Evolutionary conservation across 1,139 yeast species (phyloP).

Genomic region (Saccharomyces pastorianus): DNA sequence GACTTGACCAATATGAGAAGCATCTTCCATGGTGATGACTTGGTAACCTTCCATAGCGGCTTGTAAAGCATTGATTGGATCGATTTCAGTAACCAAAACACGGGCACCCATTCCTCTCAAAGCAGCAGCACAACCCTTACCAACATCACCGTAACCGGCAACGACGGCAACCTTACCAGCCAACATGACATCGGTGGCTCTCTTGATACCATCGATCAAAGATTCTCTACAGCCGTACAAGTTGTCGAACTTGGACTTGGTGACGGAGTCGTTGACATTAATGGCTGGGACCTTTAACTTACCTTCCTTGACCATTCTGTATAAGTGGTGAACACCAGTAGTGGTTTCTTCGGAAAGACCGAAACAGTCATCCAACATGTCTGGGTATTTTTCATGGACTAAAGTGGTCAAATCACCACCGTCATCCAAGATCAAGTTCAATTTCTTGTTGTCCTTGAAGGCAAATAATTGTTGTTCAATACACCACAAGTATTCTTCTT

Average conservation of each 20-base stretch:
- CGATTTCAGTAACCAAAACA: conserved; percentile 94
- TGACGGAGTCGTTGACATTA: conserved; percentile 97
- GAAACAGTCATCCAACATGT: conserved; percentile 88
- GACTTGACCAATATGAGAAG: conserved; percentile 89
- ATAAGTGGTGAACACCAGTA: conserved; percentile 99
- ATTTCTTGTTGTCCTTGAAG: conserved; percentile 92
- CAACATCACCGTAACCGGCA: conserved; percentile 99
- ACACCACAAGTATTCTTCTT: conserved; percentile 99
- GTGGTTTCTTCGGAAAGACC: conserved; percentile 99
- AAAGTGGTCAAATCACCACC: conserved; percentile 99
- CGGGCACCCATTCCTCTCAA: conserved; percentile 99
- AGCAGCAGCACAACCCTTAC: conserved; percentile 99
- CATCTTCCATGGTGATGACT: conserved; percentile 94
- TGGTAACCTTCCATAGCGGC: conserved; percentile 99
- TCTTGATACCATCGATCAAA: conserved; percentile 95
- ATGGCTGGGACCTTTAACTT: conserved; percentile 97
- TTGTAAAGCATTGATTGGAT: conserved; percentile 98
- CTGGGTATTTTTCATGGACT: conserved; percentile 98
- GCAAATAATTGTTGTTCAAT: conserved; percentile 98
- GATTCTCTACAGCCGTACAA: conserved; percentile 99
- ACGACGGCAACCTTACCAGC: conserved; percentile 99
- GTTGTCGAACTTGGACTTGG: conserved; percentile 99
- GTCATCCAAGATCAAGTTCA: conserved; percentile 96
- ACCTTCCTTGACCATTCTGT: conserved; percentile 90
- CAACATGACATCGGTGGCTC: conserved; percentile 99